These are phyloP conservation scores for Tylopilus subfusipes DNA, from an alignment of 768 basidiomycete species.

Conservation along the genomic window DNA sequence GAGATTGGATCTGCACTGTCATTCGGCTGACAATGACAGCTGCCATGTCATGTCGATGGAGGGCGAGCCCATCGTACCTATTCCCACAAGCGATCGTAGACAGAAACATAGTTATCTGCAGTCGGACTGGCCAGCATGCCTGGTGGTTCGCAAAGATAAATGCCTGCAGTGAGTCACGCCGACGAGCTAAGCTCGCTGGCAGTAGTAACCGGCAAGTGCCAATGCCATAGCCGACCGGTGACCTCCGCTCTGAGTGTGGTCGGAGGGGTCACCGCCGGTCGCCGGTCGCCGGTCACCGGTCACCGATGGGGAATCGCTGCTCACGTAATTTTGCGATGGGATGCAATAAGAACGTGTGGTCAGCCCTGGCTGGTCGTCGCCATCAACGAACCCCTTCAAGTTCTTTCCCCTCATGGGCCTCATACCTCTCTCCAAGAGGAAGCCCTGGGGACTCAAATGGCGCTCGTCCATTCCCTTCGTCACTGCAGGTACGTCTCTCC, in stretches of 20 bases:
- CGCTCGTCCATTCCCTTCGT: conserved; percentile 56
- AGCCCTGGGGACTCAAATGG: conserved; percentile 51
- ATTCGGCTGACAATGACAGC: no score
- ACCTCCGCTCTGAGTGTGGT: no score
- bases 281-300: not conserved
- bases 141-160: conserved; percentile 24
- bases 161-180: not conserved
- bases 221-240: no score
- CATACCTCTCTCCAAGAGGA: not conserved
- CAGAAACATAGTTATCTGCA: not conserved
- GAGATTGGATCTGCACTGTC: conserved; percentile 48
- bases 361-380: not conserved
- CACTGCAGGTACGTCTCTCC: conserved; percentile 38
- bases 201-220: no score
- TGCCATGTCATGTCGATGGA: conserved; percentile 75
- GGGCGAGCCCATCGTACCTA: conserved; percentile 56
- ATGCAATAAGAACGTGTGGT: conserved; percentile 4
- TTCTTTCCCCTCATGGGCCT: conserved; percentile 10
- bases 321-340: not conserved
- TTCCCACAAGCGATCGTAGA: conserved; percentile 55
- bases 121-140: conserved; percentile 29
- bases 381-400: not conserved
- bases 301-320: not conserved
- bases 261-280: no score
- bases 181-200: no score